A percentile compares a stretch with the other conserved stretches of the same genome.
These are phyloP conservation scores for Zea mays DNA, from an alignment of 176 grass and related monocot genomes.

Conservation along the genomic window DNA sequence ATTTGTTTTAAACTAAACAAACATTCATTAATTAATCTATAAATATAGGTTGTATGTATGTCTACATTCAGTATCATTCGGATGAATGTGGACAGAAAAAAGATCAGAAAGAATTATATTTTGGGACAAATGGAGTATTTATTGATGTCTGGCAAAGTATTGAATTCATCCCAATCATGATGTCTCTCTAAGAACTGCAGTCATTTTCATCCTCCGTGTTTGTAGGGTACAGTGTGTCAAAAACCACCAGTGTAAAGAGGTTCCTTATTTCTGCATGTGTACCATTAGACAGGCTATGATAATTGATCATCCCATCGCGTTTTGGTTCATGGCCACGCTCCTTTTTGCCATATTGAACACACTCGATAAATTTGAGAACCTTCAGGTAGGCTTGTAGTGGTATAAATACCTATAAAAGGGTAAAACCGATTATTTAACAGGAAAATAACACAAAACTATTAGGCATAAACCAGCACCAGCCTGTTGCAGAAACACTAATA, in stretches of 20 bases:
- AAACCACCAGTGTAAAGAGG: conserved; percentile 76
- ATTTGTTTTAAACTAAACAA: too few relatives aligned
- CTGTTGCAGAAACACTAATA: neutral
- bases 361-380: conserved; percentile 67
- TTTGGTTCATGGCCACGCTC: conserved; percentile 56
- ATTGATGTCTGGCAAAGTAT: too few relatives aligned
- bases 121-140: too few relatives aligned
- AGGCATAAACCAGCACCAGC: conserved; percentile 17
- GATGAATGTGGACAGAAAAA: too few relatives aligned
- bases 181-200: conserved; percentile 34
- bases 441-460: neutral
- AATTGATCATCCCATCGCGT: conserved; percentile 66
- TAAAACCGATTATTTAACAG: conserved; percentile 4
- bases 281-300: conserved; percentile 51
- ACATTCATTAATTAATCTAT: too few relatives aligned
- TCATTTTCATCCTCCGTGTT: conserved; percentile 41
- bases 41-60: too few relatives aligned
- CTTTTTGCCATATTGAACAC: conserved; percentile 54
- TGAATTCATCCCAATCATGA: conserved; percentile 20
- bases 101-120: too few relatives aligned
- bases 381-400: conserved; percentile 70
- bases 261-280: conserved; percentile 65
- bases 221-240: conserved; percentile 79
- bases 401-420: conserved; percentile 77
- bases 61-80: too few relatives aligned